Conservation (phyloP, 768 basidiomycete species). For the Chalciporus piperatus region DNA sequence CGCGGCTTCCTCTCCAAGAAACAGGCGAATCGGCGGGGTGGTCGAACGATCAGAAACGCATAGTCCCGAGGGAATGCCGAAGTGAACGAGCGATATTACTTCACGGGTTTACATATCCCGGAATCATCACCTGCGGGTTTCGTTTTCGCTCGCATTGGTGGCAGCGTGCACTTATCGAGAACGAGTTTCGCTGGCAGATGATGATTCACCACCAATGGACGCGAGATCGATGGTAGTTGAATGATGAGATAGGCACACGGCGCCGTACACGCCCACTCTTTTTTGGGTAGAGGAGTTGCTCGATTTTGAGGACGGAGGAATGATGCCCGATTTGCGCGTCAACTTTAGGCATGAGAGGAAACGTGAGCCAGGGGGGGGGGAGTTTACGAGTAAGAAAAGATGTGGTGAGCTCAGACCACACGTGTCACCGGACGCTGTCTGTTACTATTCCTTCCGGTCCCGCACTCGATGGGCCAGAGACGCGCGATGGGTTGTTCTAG, state of each 20-base stretch:
- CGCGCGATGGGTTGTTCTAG: background rate
- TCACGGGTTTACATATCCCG: conserved; percentile 12
- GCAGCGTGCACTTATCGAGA: conserved; percentile 14
- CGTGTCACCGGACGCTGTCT: conserved; percentile 4
- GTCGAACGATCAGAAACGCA: background rate
- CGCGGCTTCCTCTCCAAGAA: background rate
- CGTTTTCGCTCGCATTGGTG: conserved; percentile 8
- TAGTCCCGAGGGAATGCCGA: conserved; percentile 22
- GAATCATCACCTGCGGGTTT: conserved; percentile 9
- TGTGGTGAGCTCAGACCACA: background rate
- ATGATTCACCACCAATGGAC: conserved; percentile 19
- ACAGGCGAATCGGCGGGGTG: background rate
- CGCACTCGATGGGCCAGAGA: background rate
- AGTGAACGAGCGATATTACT: conserved; percentile 22
- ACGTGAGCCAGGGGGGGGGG: conserved; percentile 1
- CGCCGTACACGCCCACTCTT: conserved; percentile 5
- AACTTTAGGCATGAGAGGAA: background rate
- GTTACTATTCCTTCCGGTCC: background rate
- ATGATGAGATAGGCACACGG: conserved; percentile 8
- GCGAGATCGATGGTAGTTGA: conserved; percentile 14
- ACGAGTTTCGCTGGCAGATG: conserved; percentile 20
- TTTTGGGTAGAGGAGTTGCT: conserved; percentile 18
- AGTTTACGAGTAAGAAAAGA: background rate
- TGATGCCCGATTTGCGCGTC: conserved; percentile 10
- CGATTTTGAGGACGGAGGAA: conserved; percentile 3